These are phyloP conservation scores for Pestalotiopsis sp. DNA, from an alignment of 2,329 filamentous ascomycete species.

Conservation along the genomic window DNA sequence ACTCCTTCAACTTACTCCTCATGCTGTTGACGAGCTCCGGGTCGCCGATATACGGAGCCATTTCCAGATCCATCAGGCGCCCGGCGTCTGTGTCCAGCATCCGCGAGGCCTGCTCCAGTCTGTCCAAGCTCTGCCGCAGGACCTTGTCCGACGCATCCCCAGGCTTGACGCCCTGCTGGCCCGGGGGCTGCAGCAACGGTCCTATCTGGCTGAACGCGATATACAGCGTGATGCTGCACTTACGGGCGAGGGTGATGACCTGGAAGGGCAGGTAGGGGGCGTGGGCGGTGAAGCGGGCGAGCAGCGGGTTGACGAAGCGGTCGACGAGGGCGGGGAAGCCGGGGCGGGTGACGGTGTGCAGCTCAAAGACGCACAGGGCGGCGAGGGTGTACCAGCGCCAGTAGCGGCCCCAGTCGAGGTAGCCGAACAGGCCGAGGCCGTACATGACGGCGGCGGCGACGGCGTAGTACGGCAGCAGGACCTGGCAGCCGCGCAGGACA, in stretches of 20 bases:
- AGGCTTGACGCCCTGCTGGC: conserved; percentile 27
- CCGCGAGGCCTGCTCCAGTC: conserved; percentile 62
- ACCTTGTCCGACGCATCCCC: conserved; percentile 47
- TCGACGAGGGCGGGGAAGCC: conserved; percentile 47
- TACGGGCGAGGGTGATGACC: conserved; percentile 73
- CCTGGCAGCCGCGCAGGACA: conserved; percentile 63
- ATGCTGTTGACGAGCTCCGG: conserved; percentile 63
- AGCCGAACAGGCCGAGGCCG: conserved; percentile 64
- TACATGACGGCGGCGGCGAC: conserved; percentile 60
- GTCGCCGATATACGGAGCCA: conserved; percentile 80
- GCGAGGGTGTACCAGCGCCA: conserved; percentile 64
- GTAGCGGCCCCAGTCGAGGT: conserved; percentile 67
- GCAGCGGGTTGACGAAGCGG: conserved; percentile 44
- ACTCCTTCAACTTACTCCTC: conserved; percentile 76
- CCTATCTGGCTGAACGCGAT: conserved; percentile 83
- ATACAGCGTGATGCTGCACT: conserved; percentile 75
- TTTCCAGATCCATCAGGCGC: conserved; percentile 74
- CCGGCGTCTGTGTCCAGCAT: conserved; percentile 69
- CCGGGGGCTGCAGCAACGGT: conserved; percentile 58
- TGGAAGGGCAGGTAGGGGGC: conserved; percentile 83
- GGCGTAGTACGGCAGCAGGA: conserved; percentile 62
- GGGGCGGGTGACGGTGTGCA: conserved; percentile 57
- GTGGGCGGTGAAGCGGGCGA: conserved; percentile 42
- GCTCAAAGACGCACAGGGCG: conserved; percentile 57
- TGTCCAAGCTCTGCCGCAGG: conserved; percentile 64